A percentile compares a stretch with the other conserved stretches of the same genome.
These are phyloP conservation scores for Copromyces sp. DNA, from an alignment of 495 filamentous ascomycete species.

Conservation along the genomic window DNA sequence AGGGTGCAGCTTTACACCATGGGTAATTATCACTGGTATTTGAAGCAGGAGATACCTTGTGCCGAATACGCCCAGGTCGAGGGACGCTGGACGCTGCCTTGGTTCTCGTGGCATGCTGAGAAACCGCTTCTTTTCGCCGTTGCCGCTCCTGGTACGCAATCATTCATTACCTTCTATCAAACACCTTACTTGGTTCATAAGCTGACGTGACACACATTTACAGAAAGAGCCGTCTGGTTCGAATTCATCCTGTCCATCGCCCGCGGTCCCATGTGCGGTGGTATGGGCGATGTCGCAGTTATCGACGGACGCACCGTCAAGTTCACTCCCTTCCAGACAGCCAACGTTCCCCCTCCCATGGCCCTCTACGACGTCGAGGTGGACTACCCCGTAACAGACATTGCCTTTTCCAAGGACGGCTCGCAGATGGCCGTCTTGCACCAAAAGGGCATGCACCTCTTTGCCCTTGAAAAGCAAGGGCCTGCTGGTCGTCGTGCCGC, in stretches of 20 bases:
- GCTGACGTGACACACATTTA: conserved; percentile 12
- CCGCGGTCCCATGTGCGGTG: conserved; percentile 51
- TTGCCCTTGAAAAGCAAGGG: conserved; percentile 49
- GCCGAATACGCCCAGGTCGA: conserved; percentile 21
- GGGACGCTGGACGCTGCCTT: not conserved
- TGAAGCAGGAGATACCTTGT: conserved; percentile 79
- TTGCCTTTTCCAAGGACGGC: conserved; percentile 57
- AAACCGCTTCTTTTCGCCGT: conserved; percentile 56
- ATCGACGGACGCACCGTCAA: conserved; percentile 76
- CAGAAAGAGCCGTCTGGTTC: conserved; percentile 44
- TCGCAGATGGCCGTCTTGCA: conserved; percentile 65
- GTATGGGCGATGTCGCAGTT: conserved; percentile 64
- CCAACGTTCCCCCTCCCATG: conserved; percentile 91
- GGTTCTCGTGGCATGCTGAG: conserved; percentile 70
- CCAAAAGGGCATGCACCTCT: conserved; percentile 50
- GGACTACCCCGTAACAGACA: conserved; percentile 56
- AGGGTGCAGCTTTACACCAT: conserved; percentile 90
- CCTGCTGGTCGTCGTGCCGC: conserved; percentile 15
- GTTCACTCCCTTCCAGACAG: conserved; percentile 70
- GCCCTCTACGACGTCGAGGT: conserved; percentile 63
- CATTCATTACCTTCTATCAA: not conserved
- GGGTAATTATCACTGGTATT: conserved; percentile 95
- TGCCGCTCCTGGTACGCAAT: conserved; percentile 30
- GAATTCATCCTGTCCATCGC: conserved; percentile 63
- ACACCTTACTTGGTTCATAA: not conserved